These are phyloP conservation scores for Phaeodactylum tricornutum DNA, from an alignment of 108 stramenopile species.

Conservation along the genomic window DNA sequence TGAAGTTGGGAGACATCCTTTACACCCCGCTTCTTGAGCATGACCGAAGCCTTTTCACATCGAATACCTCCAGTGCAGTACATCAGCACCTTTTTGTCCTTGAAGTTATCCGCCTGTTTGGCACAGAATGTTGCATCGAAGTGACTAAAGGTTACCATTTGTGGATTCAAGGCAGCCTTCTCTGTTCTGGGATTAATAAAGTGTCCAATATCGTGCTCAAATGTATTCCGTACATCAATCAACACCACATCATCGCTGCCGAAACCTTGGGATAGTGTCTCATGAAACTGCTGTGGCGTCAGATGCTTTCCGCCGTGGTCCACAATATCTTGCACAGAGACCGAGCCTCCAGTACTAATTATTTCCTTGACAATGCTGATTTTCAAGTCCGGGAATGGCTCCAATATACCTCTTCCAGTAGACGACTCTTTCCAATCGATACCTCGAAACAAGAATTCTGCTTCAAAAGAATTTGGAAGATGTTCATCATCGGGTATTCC, in stretches of 20 bases:
- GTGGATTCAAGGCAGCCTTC: conserved; percentile 48
- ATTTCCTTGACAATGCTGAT: conserved; percentile 74
- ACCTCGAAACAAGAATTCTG: conserved; percentile 24
- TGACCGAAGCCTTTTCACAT: conserved; percentile 67
- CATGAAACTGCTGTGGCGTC: conserved; percentile 59
- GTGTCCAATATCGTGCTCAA: conserved; percentile 74
- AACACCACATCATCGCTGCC: conserved; percentile 25
- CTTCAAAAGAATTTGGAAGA: background rate
- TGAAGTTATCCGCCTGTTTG: conserved; percentile 35
- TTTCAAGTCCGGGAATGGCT: conserved; percentile 77
- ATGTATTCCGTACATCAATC: conserved; percentile 83
- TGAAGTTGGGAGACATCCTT: conserved; percentile 72
- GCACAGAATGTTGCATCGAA: conserved; percentile 62
- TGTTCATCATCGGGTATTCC: conserved; percentile 10
- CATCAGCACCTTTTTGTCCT: conserved; percentile 84
- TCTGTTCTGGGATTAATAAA: conserved; percentile 33
- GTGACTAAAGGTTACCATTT: conserved; percentile 63
- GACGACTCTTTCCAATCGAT: conserved; percentile 65
- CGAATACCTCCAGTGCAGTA: conserved; percentile 90
- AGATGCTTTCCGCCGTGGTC: conserved; percentile 46
- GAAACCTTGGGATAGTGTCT: conserved; percentile 22
- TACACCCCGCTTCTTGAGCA: conserved; percentile 56
- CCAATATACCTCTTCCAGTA: conserved; percentile 3
- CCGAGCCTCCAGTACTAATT: conserved; percentile 54
- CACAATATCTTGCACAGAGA: conserved; percentile 42